Evolutionary conservation across 257 asterid genomes (phyloP).

Genomic region (Sherardia arvensis): DNA sequence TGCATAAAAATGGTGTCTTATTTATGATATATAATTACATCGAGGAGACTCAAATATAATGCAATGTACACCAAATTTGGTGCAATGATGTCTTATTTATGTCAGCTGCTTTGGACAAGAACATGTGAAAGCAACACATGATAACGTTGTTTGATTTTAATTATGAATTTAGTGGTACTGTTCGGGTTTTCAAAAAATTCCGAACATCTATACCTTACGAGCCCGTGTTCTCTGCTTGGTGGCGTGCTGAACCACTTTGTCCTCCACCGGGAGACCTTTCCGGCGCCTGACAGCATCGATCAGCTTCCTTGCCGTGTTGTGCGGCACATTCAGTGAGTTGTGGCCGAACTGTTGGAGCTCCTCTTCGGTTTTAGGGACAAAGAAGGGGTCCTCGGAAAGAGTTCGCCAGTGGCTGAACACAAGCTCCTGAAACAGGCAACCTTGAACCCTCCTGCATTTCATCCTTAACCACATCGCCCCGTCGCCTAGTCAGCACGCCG

Average conservation of each 20-base stretch:
- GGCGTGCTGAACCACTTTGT: conserved; percentile 73
- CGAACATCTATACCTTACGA: conserved; percentile 63
- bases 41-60: no score
- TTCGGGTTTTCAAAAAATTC: no score
- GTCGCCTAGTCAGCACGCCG: conserved; percentile 70
- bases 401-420: conserved; percentile 87
- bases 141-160: conserved; percentile 4
- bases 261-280: conserved; percentile 76
- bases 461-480: conserved; percentile 78
- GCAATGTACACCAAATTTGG: no score
- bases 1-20: no score
- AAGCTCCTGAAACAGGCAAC: conserved; percentile 91
- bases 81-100: no score
- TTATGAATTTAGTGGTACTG: no score
- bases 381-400: conserved; percentile 68
- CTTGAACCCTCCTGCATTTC: conserved; percentile 97
- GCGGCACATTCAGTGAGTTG: conserved; percentile 55
- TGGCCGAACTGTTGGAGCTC: conserved; percentile 81
- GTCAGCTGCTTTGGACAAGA: conserved; percentile 2
- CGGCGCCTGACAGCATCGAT: conserved; percentile 68
- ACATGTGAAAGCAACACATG: conserved; percentile 26
- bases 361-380: conserved; percentile 81
- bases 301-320: conserved; percentile 68
- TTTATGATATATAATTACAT: no score
- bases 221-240: conserved; percentile 86